Evolutionary conservation across 345 rosid genomes (phyloP).

Genomic region (Pistacia vera): DNA sequence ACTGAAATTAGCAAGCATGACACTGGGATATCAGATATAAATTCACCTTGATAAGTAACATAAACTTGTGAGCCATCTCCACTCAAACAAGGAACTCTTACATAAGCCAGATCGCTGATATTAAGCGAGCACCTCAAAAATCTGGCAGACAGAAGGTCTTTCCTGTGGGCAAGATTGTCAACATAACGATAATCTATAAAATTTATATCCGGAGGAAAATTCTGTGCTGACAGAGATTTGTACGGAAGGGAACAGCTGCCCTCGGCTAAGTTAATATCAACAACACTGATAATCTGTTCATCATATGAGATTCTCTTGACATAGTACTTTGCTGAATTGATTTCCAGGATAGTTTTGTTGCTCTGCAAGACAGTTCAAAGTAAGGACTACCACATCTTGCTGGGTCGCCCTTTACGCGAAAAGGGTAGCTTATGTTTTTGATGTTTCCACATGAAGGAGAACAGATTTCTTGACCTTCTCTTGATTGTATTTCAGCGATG

Average conservation of each 20-base stretch:
- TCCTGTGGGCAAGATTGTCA: too few species aligned
- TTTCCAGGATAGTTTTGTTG: conserved; percentile 5
- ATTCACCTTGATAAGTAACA: conserved; percentile 19
- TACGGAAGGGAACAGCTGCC: too few species aligned
- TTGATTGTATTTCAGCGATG: too few species aligned
- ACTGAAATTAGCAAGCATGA: conserved; percentile 31
- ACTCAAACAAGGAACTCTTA: conserved; percentile 31
- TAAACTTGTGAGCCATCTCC: conserved; percentile 26
- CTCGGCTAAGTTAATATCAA: too few species aligned
- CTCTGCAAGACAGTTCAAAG: neutral
- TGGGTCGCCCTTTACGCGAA: too few species aligned
- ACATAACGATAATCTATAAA: too few species aligned
- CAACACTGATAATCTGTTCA: too few species aligned
- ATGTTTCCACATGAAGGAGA: conserved; percentile 23
- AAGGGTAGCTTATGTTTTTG: neutral
- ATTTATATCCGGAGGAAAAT: too few species aligned
- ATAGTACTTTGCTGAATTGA: too few species aligned
- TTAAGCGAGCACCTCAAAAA: conserved; percentile 31
- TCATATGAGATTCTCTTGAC: too few species aligned
- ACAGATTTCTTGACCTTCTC: conserved; percentile 12
- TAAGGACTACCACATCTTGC: too few species aligned
- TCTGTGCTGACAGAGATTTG: too few species aligned
- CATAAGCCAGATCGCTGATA: conserved; percentile 16
- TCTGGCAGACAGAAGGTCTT: conserved; percentile 6
- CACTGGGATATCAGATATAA: conserved; percentile 25